phyloP scores from a whole-genome alignment of 208 protist genomes.

The Trypanosoma brucei region DNA sequence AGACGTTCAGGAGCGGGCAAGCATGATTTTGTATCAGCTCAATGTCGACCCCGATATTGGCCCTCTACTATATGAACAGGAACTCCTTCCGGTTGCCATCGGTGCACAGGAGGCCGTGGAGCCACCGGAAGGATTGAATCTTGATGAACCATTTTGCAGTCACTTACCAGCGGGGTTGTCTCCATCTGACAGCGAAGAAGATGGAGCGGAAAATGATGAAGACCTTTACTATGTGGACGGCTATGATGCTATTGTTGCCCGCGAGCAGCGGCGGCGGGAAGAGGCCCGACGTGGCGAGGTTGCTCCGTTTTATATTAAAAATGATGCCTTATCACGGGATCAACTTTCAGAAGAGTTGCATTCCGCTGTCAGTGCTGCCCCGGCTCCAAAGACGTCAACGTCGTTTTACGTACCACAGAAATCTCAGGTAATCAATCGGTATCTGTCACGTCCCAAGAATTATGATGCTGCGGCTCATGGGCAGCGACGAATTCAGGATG shows the following conservation, averaged over 20 bases:
- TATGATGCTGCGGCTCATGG: constrained; percentile 27
- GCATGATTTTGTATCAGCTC: constrained; percentile 47
- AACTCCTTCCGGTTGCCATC: constrained; percentile 47
- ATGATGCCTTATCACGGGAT: constrained; percentile 8
- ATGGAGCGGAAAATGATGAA: constrained; percentile 7
- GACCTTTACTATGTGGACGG: constrained; percentile 33
- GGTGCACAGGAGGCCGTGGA: constrained; percentile 61
- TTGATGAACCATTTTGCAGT: constrained; percentile 62
- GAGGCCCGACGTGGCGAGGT: constrained; percentile 50
- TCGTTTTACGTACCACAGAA: constrained; percentile 11
- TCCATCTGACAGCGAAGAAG: constrained; percentile 39
- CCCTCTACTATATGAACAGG: constrained; percentile 41
- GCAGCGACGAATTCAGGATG: constrained; percentile 9
- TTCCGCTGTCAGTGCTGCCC: neutral
- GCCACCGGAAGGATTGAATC: constrained; percentile 42
- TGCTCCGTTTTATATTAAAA: constrained; percentile 73
- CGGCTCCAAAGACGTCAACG: constrained; percentile 1
- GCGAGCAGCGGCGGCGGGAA: constrained; percentile 31
- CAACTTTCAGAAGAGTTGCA: neutral
- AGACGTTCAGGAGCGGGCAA: constrained; percentile 62
- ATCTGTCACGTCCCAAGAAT: constrained; percentile 47
- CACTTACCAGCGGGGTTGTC: constrained; percentile 41
- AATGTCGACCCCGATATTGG: constrained; percentile 31
- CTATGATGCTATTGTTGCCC: constrained; percentile 26
- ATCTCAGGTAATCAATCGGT: constrained; percentile 53